Conservation (phyloP, 306 rosid species). For the Corylus americana region DNA sequence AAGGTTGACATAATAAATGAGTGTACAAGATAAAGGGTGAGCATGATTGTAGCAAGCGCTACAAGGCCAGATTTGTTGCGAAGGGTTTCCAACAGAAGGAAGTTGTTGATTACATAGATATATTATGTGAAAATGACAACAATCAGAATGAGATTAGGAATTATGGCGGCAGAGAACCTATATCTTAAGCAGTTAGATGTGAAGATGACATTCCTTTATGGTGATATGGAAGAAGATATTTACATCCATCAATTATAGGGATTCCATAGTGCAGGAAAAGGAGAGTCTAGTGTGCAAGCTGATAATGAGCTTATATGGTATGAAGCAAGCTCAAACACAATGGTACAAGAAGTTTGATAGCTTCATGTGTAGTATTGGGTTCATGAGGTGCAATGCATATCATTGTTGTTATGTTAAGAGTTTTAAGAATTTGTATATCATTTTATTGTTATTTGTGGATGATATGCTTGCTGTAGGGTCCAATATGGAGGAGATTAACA, state of each 20-base stretch:
- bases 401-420: no score
- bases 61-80: neutral
- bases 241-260: neutral
- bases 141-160: neutral
- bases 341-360: no score
- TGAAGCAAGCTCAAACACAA: no score
- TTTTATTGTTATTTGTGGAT: no score
- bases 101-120: neutral
- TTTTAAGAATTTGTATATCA: no score
- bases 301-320: no score
- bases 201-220: neutral
- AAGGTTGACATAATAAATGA: neutral
- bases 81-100: neutral
- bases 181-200: constrained; percentile 1
- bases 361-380: no score
- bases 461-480: no score
- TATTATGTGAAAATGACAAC: neutral
- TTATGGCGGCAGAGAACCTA: neutral
- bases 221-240: neutral
- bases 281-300: neutral
- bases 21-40: neutral
- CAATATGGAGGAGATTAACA: no score
- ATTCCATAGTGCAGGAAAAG: no score
- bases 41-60: neutral
- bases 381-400: no score